A percentile compares a stretch with the other conserved stretches of the same genome.
Evolutionary conservation across 345 rosid genomes (phyloP).

Genomic region (Eucalyptus polybractea): DNA sequence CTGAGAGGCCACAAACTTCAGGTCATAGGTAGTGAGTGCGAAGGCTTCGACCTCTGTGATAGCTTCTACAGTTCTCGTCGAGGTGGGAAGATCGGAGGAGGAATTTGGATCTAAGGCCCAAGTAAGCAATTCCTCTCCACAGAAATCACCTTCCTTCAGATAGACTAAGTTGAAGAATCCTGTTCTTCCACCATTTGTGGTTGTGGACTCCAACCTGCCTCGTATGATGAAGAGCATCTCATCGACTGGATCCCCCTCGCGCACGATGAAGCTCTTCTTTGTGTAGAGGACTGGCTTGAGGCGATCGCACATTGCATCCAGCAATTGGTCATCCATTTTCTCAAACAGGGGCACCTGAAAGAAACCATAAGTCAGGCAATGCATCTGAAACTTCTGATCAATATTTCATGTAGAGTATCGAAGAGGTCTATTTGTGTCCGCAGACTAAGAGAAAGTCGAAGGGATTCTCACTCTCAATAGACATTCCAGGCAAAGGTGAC

Average conservation of each 20-base stretch:
- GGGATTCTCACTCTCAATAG: slow-evolving; percentile 41
- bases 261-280: slow-evolving; percentile 26
- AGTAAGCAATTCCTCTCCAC: slow-evolving; percentile 67
- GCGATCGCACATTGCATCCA: slow-evolving; percentile 69
- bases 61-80: too few relatives aligned
- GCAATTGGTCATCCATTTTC: slow-evolving; percentile 60
- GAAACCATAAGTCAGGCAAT: background rate
- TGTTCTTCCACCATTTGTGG: slow-evolving; percentile 58
- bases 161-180: slow-evolving; percentile 44
- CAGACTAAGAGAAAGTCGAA: background rate
- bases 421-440: background rate
- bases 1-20: too few relatives aligned
- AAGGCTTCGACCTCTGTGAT: too few relatives aligned
- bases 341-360: slow-evolving; percentile 52
- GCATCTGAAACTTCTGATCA: background rate
- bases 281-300: slow-evolving; percentile 52
- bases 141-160: slow-evolving; percentile 51
- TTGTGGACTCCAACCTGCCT: slow-evolving; percentile 31
- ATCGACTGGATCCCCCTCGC: slow-evolving; percentile 59
- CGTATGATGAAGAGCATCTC: slow-evolving; percentile 69
- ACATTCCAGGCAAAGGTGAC: slow-evolving; percentile 6
- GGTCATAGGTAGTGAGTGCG: too few relatives aligned
- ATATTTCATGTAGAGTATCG: background rate
- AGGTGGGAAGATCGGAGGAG: too few relatives aligned
- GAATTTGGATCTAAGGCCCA: slow-evolving; percentile 57